Percentiles rank a stretch among this genome's conserved stretches.
Evolutionary conservation across 768 basidiomycete genomes (phyloP).

Genomic region (Suillus clintonianus): DNA sequence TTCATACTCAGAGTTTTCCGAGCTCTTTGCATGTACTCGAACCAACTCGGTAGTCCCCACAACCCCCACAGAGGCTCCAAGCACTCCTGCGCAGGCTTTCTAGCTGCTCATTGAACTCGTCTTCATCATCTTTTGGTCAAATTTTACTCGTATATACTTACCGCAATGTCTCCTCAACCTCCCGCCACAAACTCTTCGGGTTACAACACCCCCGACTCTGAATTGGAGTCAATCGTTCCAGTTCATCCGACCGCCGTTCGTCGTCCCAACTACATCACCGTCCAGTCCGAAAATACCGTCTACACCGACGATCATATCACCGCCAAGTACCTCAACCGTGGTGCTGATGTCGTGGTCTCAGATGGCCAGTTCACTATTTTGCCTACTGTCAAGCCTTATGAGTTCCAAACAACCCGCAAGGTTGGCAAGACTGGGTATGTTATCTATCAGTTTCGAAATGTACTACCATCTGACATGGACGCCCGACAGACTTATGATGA

Average conservation of each 20-base stretch:
- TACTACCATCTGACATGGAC: constrained; percentile 6
- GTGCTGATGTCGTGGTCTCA: constrained; percentile 65
- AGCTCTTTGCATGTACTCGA: constrained; percentile 88
- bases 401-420: constrained; percentile 88
- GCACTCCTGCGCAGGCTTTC: constrained; percentile 74
- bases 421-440: constrained; percentile 92
- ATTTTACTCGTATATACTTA: constrained; percentile 22
- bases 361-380: constrained; percentile 79
- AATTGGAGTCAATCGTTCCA: constrained; percentile 66
- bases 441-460: constrained; percentile 7
- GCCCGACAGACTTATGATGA: constrained; percentile 84
- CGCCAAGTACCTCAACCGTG: constrained; percentile 79
- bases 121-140: constrained; percentile 26
- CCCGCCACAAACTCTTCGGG: constrained; percentile 55
- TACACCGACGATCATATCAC: constrained; percentile 86
- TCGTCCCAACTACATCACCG: constrained; percentile 72
- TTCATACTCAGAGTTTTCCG: constrained; percentile 30
- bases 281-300: constrained; percentile 77
- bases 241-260: constrained; percentile 87
- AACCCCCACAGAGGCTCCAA: constrained; percentile 87
- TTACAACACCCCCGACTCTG: constrained; percentile 70
- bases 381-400: constrained; percentile 77
- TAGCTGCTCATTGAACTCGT: constrained; percentile 46
- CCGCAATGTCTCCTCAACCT: constrained; percentile 51
- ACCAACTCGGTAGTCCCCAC: constrained; percentile 88